These are phyloP conservation scores for Sugiyamaella qingdaonensis DNA, from an alignment of 805 yeast species.

Conservation along the genomic window DNA sequence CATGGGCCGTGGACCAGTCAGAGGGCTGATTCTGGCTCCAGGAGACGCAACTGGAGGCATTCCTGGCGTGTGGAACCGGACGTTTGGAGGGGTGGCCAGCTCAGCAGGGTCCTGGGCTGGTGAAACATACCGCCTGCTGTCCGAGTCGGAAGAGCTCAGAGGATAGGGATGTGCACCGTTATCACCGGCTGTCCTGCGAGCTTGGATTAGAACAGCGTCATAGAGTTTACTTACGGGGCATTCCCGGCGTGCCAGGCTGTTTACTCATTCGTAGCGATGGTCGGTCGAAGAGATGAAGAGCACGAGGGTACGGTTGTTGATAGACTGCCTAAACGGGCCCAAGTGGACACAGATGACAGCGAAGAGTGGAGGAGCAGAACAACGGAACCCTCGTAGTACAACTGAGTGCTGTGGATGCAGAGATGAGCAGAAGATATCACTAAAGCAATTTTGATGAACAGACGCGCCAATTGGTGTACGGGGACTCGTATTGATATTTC, in stretches of 20 bases:
- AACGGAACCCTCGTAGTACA: no score
- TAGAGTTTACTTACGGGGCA: not conserved
- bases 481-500: no score
- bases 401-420: no score
- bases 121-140: not conserved
- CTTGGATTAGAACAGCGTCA: not conserved
- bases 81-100: not conserved
- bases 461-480: no score
- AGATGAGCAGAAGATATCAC: no score
- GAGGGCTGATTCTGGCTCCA: not conserved
- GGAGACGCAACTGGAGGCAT: not conserved
- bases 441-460: no score
- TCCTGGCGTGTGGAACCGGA: not conserved
- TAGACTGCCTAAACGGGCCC: not conserved
- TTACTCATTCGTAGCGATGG: not conserved
- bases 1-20: not conserved
- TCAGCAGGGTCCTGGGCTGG: not conserved
- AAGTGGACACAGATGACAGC: not conserved
- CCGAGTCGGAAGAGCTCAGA: not conserved
- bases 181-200: not conserved
- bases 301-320: conserved; percentile 1
- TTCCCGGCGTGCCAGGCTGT: not conserved
- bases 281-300: not conserved
- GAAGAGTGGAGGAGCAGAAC: no score
- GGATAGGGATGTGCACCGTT: conserved; percentile 1